Conservation (phyloP, 2,329 filamentous ascomycete genomes). For the Fusarium sp. region DNA sequence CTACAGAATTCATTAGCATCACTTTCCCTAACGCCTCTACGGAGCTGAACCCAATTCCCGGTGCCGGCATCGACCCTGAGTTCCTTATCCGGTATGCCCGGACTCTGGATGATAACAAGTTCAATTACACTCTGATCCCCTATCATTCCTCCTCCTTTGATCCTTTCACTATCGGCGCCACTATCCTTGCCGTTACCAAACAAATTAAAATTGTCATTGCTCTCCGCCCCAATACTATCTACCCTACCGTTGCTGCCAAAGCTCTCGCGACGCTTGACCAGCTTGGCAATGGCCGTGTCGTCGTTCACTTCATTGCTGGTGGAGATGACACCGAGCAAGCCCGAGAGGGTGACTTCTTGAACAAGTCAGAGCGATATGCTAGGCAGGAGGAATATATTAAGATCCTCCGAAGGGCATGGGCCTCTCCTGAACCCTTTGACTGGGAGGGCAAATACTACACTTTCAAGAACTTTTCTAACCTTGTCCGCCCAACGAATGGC, state of each 20-base stretch:
- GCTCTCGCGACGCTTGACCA: constrained; percentile 72
- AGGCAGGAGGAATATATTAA: constrained; percentile 72
- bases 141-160: constrained; percentile 63
- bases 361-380: constrained; percentile 68
- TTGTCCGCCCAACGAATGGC: constrained; percentile 65
- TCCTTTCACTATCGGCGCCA: constrained; percentile 68
- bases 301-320: constrained; percentile 73
- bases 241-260: constrained; percentile 72
- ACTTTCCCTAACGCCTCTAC: constrained; percentile 69
- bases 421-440: constrained; percentile 68
- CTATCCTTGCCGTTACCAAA: constrained; percentile 68
- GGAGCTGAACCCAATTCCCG: constrained; percentile 66
- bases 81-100: constrained; percentile 69
- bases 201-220: constrained; percentile 72
- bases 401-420: constrained; percentile 70
- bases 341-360: constrained; percentile 69
- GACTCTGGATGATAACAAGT: constrained; percentile 69
- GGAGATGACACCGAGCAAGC: constrained; percentile 71
- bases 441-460: constrained; percentile 71
- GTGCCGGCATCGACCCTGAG: constrained; percentile 65
- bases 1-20: constrained; percentile 69
- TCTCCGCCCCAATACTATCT: constrained; percentile 68
- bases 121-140: constrained; percentile 72
- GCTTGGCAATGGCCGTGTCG: constrained; percentile 67
- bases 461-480: constrained; percentile 69